Base-by-base conservation (phyloP, 1,139 yeast genomes). In the Blastobotrys capitulatus region DNA sequence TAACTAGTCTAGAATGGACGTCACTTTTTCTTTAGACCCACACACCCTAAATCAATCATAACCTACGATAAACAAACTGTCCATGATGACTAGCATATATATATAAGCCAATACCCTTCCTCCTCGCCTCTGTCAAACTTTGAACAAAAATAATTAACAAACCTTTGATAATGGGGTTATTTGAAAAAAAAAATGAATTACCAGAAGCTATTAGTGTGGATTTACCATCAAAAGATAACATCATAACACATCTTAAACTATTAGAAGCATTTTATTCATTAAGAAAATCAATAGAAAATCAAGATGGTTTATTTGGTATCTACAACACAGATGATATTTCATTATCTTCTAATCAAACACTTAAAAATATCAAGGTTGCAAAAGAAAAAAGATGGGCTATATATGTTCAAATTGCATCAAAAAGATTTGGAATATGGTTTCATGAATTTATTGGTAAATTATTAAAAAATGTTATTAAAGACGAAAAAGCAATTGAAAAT, bases 171-270 rank as follows among this genome's bases (percentile, higher is more conserved):
- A n/a, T n/a, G n/a, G n/a, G n/a, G n/a, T n/a, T n/a, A n/a, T n/a
- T n/a, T n/a, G n/a, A n/a, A n/a, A n/a, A n/a, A n/a, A n/a, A n/a
- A n/a, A n/a, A n/a, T n/a, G n/a, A n/a, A n/a, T n/a, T n/a, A n/a
- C n/a, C n/a, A n/a, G n/a, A n/a, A n/a, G n/a, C n/a, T 13, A 13
- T 36, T 12, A 36, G 18, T 12, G 6, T 12, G 39, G n/a, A n/a
- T 12, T 19, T 22, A 7, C 42, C 42, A n/a, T 9, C 26, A n/a
- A n/a, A 18, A 6, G 42, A n/a, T 27, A 38, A 9, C 25, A 32
- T 46, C 13, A 15, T 65, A 7, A 62, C 66, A 8, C 74, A 71
- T 55, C 59, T 72, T 48, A 69, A 65, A 57, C 59, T 72, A 27
- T 53, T 72, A 25, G 61, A 59, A 41, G 65, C 70, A 1, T 68